phyloP scores from a whole-genome alignment of 495 filamentous ascomycete species.

The Penicillium verhagenii region DNA sequence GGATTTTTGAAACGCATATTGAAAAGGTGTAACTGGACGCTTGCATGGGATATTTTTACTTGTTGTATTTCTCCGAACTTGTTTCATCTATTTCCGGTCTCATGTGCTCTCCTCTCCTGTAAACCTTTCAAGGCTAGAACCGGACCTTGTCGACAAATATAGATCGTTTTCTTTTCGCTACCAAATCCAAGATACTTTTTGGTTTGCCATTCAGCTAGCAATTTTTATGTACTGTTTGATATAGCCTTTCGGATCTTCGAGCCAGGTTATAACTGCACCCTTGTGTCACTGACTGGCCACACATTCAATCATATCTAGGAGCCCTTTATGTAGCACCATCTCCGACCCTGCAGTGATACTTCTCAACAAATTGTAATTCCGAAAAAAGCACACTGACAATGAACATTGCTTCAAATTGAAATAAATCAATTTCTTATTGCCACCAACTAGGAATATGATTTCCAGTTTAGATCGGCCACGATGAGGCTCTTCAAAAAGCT shows the following conservation, averaged over 20 bases:
- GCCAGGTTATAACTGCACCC: too few relatives aligned
- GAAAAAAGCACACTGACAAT: background rate
- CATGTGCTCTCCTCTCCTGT: too few relatives aligned
- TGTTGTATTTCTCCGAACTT: background rate
- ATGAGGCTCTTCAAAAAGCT: background rate
- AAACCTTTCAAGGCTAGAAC: background rate
- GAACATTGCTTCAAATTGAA: background rate
- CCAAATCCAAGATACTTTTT: too few relatives aligned
- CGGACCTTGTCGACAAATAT: background rate
- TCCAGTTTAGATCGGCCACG: background rate
- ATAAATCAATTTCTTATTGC: background rate
- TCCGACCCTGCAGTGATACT: background rate
- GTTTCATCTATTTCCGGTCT: background rate
- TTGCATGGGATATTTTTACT: background rate
- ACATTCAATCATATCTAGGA: background rate
- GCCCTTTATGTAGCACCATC: background rate
- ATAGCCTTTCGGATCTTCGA: too few relatives aligned
- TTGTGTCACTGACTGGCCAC: background rate
- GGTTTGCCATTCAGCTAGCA: too few relatives aligned
- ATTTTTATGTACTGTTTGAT: too few relatives aligned
- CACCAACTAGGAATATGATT: background rate
- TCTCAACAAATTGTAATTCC: background rate
- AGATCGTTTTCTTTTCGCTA: too few relatives aligned
- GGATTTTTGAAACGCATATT: slow-evolving; percentile 56
- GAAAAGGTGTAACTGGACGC: slow-evolving; percentile 23